phyloP scores from a whole-genome alignment of 805 yeast genomes.

The Ogataea wickerhamii region DNA sequence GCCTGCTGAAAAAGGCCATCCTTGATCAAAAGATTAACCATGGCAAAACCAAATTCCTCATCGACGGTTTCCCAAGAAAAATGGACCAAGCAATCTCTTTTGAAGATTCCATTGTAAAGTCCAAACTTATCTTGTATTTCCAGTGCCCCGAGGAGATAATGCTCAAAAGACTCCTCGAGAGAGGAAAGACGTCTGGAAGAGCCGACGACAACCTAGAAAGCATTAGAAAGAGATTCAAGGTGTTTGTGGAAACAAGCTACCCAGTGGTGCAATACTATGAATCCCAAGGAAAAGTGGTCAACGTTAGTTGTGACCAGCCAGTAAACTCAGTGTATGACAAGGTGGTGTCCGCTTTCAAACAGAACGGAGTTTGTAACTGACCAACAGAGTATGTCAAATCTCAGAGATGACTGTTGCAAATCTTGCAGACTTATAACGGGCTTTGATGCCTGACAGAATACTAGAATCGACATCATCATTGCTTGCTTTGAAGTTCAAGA shows the following conservation, averaged over 20 bases:
- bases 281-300: conserved; percentile 69
- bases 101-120: conserved; percentile 71
- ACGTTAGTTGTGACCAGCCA: conserved; percentile 72
- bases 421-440: conserved; percentile 14
- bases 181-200: conserved; percentile 95
- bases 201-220: conserved; percentile 90
- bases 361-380: conserved; percentile 30
- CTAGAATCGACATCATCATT: conserved; percentile 7
- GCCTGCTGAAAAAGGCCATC: conserved; percentile 78
- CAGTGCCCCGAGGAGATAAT: conserved; percentile 81
- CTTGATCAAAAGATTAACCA: conserved; percentile 39
- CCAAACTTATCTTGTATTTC: conserved; percentile 68
- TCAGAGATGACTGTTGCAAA: conserved; percentile 22
- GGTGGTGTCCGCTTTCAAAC: conserved; percentile 64
- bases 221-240: conserved; percentile 82
- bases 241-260: conserved; percentile 84
- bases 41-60: conserved; percentile 63
- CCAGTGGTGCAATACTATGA: conserved; percentile 89
- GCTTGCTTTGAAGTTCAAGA: conserved; percentile 28
- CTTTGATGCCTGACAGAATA: conserved; percentile 9
- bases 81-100: conserved; percentile 98
- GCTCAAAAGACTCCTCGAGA: conserved; percentile 77
- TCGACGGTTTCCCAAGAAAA: conserved; percentile 96
- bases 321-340: conserved; percentile 72
- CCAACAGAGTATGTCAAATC: conserved; percentile 10